These are phyloP conservation scores for rapeseed (Brassica napus) DNA, from an alignment of 345 rosid species.

Conservation along the genomic window Da-Ae NC_063446.1:13000001-13000500, in stretches of 20 bases:
- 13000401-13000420: not conserved
- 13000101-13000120: constrained; percentile 74
- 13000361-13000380: constrained; percentile 2
- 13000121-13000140: constrained; percentile 63
- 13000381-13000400: not conserved
- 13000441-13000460: not conserved
- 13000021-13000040: constrained; percentile 48
- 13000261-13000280: constrained; percentile 74
- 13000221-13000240: constrained; percentile 73
- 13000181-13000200: constrained; percentile 75
- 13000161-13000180: constrained; percentile 80
- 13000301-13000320: constrained; percentile 78
- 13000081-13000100: constrained; percentile 78
- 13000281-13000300: constrained; percentile 60
- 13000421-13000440: not conserved
- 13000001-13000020: not conserved
- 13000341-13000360: constrained; percentile 1
- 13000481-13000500: too few relatives aligned
- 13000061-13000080: constrained; percentile 94
- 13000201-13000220: constrained; percentile 77
- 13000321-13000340: constrained; percentile 46
- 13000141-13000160: constrained; percentile 61
- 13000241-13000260: constrained; percentile 72
- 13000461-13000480: too few relatives aligned
- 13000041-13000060: constrained; percentile 86